phyloP scores from a whole-genome alignment of 2,329 filamentous ascomycete species.

The Cladorrhinum sp. region DNA sequence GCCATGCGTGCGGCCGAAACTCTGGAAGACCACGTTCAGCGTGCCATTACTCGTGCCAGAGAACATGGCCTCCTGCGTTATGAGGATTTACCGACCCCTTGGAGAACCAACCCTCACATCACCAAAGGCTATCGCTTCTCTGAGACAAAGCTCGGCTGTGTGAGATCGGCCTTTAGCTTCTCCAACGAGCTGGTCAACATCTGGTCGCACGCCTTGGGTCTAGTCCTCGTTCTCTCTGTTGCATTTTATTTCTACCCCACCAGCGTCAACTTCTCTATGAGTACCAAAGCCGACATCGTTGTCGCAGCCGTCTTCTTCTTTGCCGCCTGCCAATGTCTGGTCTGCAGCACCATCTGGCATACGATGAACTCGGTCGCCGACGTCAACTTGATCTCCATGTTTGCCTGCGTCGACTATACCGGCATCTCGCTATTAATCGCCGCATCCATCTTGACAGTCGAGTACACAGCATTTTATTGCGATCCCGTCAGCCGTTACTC shows the following conservation, averaged over 20 bases:
- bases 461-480: constrained; percentile 99
- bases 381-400: constrained; percentile 83
- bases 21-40: constrained; percentile 79
- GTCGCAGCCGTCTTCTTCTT: constrained; percentile 95
- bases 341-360: constrained; percentile 96
- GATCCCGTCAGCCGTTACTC: constrained; percentile 81
- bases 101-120: constrained; percentile 95
- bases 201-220: constrained; percentile 89
- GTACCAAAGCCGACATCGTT: constrained; percentile 82
- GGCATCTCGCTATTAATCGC: constrained; percentile 94
- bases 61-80: constrained; percentile 83
- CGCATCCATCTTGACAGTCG: constrained; percentile 94
- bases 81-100: constrained; percentile 84
- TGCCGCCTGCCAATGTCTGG: constrained; percentile 88
- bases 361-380: constrained; percentile 98
- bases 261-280: constrained; percentile 79
- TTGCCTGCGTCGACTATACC: constrained; percentile 97
- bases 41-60: constrained; percentile 70
- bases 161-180: constrained; percentile 76
- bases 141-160: constrained; percentile 84
- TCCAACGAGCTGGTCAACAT: constrained; percentile 98
- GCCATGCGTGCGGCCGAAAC: constrained; percentile 79
- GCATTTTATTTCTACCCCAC: constrained; percentile 96
- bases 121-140: constrained; percentile 88
- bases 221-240: constrained; percentile 81